Base-by-base conservation (phyloP, 2,329 filamentous ascomycete genomes). In the Exophiala sp. region DNA sequence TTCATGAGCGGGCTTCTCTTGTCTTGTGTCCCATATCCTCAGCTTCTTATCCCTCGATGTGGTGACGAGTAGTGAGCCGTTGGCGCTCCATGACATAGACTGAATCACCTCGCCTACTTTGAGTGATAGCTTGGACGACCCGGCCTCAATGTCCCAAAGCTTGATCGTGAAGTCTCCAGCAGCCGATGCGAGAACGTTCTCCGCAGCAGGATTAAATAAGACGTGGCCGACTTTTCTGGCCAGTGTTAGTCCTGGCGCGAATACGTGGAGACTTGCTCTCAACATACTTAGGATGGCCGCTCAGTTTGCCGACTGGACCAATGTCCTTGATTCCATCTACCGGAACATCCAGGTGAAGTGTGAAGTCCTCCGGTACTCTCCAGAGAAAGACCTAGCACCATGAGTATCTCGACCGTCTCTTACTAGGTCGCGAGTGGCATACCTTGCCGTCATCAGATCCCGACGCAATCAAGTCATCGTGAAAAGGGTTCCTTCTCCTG, bases 1-100 rank as follows among this genome's bases (percentile, higher is more conserved):
- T 69, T 96, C 91, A 67, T 95, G 88, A 4, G 87, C 88, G 11
- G 91, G 83, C 72, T 83, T 87, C 75, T 97, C 88, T 77, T 96
- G 91, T 68, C 94, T 87, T 55, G 92, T 90, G 78, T 99, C 94
- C 94, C 94, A 99, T 60, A 97, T 86, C 57, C 94, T 87, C 61
- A 99, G 81, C 78, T 96, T 96, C 86, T 99, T 99, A 82, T 99
- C 94, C 66, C 94, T 84, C 58, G 91, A 96, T 7, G 94, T 97
- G 6, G 94, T 97, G 45, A 88, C 91, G 56, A 99, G 76, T 69
- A 94, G 80, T 52, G 85, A 85, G 56, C 94, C 94, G 64, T 88
- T 87, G 61, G 91, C 90, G 72, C 89, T 96, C 92, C 92, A 99
- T 29, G 92, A 95, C 65, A 97, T 79, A 59, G 90, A 95, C 73